Evolutionary conservation across 1,284 basidiomycete species (phyloP).

Genomic region (Somion occarium): DNA sequence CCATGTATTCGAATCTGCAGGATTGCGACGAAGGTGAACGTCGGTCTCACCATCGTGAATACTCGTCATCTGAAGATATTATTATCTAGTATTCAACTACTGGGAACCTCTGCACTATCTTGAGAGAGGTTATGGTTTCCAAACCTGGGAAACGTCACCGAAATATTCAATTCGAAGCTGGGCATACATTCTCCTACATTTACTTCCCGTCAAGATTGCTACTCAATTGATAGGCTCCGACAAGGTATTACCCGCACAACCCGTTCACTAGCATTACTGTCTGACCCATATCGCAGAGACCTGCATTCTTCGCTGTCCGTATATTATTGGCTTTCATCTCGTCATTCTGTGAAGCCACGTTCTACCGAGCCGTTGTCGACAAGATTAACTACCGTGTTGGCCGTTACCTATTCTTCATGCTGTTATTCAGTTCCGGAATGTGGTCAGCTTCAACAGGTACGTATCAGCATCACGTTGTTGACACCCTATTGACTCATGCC

Average conservation of each 20-base stretch:
- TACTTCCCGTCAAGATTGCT: constrained; percentile 43
- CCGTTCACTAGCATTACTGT: background rate
- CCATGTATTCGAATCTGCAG: constrained; percentile 93
- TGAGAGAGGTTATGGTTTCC: constrained; percentile 81
- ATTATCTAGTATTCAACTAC: constrained; percentile 87
- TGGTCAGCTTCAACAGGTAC: constrained; percentile 84
- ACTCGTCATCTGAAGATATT: constrained; percentile 9
- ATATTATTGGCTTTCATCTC: constrained; percentile 75
- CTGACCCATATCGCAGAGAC: constrained; percentile 45
- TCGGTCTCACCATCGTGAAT: background rate
- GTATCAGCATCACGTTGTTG: constrained; percentile 12
- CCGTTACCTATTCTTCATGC: constrained; percentile 85
- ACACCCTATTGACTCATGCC: constrained; percentile 5
- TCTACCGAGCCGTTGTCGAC: constrained; percentile 81
- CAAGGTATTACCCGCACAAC: constrained; percentile 18
- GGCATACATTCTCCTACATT: constrained; percentile 85
- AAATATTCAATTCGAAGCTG: constrained; percentile 89
- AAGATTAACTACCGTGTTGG: constrained; percentile 87
- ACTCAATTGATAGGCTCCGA: constrained; percentile 24
- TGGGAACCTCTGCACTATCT: constrained; percentile 97
- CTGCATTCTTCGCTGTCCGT: constrained; percentile 86
- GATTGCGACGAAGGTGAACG: constrained; percentile 94
- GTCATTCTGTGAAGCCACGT: constrained; percentile 76
- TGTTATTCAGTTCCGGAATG: constrained; percentile 88
- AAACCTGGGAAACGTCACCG: constrained; percentile 98